Evolutionary conservation across 228 moss, liverwort and hornwort species (phyloP), one percentile per base, ranked within the genome.

Genomic region (Sphagnum fallax): DNA sequence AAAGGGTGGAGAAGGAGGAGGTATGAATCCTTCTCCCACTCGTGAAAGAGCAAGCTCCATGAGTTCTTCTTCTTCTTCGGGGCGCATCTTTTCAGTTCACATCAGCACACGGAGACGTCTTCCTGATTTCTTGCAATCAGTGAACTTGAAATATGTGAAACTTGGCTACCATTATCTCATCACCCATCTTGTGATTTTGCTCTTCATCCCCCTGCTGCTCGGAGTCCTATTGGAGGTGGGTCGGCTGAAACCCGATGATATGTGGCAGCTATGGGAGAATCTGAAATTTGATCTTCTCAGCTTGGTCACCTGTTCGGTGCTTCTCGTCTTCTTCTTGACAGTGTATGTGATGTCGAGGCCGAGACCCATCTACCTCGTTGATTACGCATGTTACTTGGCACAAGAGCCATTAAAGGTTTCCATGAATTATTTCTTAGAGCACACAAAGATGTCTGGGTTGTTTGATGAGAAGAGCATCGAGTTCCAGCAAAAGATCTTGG

Each of bases 141-240:
- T 69, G 69, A 69, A 69, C 60, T 60, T 69, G 13, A 69, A 69
- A 49, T 69, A 69, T 60, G 69, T 69, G 49, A 69, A 69, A 55
- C 69, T 69, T 1, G 69, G 69, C 10, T 69, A 69, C 16, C 69
- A 69, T 49, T 69, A 69, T 55, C 69, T 69, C 5, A 69, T 69
- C 48, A 69, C 57, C n/a, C 69, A 69, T 60, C 69, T 69, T 6
- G 4, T 69, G 18, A 69, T 49, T 12, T 59, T 69, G n/a, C 69
- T 69, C 16, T 69, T 69, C 69, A 69, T 69, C 48, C 69, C 69
- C 48, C 60, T 69, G 69, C 6, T 69, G 11, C 57, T 69, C 6
- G 59, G 58, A 12, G 60, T 69, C 12, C 47, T 69, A 2, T 59
- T 69, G 48, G 69, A 69, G 69, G 69, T 55, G 7, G 59, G 59